Conservation (phyloP, 345 rosid genomes). For the Dimocarpus longan region DNA sequence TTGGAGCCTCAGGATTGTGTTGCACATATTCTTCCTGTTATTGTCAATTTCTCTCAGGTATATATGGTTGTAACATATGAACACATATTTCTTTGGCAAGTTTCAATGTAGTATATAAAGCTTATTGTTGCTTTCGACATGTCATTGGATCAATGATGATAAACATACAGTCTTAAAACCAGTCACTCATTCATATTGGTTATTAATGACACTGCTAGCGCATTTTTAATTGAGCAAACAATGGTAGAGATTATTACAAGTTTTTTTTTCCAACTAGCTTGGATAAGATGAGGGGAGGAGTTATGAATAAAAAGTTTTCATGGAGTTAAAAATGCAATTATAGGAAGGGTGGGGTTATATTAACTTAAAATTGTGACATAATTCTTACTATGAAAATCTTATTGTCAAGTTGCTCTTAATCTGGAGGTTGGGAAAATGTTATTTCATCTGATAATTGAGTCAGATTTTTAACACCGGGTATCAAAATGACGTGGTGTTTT, state of each 20-base stretch:
- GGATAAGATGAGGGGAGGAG: not conserved
- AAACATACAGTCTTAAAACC: not conserved
- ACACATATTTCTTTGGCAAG: constrained; percentile 1
- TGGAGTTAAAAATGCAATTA: not conserved
- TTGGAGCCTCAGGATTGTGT: constrained; percentile 95
- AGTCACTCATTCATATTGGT: not conserved
- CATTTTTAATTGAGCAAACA: not conserved
- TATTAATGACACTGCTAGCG: not conserved
- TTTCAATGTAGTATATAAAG: not conserved
- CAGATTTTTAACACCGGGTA: not conserved
- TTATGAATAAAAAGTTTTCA: not conserved
- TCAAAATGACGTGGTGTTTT: not conserved
- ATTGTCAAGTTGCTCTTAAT: not conserved
- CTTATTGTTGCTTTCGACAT: not conserved
- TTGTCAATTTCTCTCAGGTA: constrained; percentile 96
- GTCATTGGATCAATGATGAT: not conserved
- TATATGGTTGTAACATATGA: constrained; percentile 4
- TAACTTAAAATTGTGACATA: not conserved
- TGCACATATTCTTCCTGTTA: constrained; percentile 84
- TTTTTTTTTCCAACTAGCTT: not conserved
- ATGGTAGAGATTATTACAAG: not conserved
- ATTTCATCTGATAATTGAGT: not conserved
- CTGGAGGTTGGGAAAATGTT: not conserved
- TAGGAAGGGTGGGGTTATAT: not conserved
- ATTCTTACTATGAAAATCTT: not conserved